Evolutionary conservation across 352 stramenopile genomes (phyloP), one percentile per base, ranked within the genome.

Genomic region (Phytophthora chlamydospora): DNA sequence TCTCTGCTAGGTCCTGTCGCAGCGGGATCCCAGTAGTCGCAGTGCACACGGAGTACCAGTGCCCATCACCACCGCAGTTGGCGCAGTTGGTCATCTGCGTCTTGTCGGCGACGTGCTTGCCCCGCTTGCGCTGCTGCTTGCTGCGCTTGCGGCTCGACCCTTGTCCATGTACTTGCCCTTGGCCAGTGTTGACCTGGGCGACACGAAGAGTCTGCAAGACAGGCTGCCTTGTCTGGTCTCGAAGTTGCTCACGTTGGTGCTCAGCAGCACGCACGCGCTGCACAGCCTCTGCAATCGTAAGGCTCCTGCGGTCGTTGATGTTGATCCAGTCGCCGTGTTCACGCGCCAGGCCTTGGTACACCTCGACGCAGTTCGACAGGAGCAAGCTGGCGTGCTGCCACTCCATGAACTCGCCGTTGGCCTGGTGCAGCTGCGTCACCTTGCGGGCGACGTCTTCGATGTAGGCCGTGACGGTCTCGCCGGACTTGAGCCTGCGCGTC

Each of bases 11-110:
- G 24, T 29, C 24, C 4, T 29, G 24, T 1, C 24, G 24, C 24
- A 29, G 24, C 4, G 24, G 39, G 17, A 9, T 24, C 0, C 27
- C 44, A 0, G 29, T 50, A 6, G 8, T 13, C 0, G 27, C 27
- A 1, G 44, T 50, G 10, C 44, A 50, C 44, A 40, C 29, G 2
- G 44, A 27, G 14, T 40, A 50, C 27, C 44, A 50, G 29, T 50
- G 44, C 1, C 44, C 44, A 13, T 6, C 3, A 0, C 27, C 14
- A 2, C 6, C 14, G 9, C 44, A 50, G 14, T 39, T 50, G 0
- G 27, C 14, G n/a, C 29, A 51, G 27, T 51, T 51, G 1, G 14
- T 51, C 7, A n/a, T 33, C 4, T 13, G 27, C n/a, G 40, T 51
- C 44, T 51, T 51, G 6, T 27, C 7, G 0, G 10, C 24, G 1